phyloP scores from a whole-genome alignment of 2,329 filamentous ascomycete genomes.

The Pseudogymnoascus verrucosus region DNA sequence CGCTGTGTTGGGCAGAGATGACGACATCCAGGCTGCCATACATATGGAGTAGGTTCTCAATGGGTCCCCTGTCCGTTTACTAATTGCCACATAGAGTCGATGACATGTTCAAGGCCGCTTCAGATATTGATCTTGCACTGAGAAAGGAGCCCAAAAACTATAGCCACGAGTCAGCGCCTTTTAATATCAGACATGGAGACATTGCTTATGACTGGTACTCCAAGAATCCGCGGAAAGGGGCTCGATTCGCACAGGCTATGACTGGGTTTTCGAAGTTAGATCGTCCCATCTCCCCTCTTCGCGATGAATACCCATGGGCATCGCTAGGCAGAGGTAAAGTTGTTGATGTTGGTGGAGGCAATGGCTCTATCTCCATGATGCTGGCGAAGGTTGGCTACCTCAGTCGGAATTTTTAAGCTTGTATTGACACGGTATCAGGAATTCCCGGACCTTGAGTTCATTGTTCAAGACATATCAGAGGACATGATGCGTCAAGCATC shows the following conservation, averaged over 20 bases:
- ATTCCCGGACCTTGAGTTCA: slow-evolving; percentile 9
- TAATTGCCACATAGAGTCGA: slow-evolving; percentile 15
- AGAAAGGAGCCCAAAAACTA: slow-evolving; percentile 12
- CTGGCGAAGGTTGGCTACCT: slow-evolving; percentile 22
- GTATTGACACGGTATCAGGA: not conserved
- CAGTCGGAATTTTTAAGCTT: not conserved
- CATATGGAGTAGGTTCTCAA: slow-evolving; percentile 13
- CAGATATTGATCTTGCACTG: slow-evolving; percentile 17
- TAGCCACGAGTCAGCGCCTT: slow-evolving; percentile 16
- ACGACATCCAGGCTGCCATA: slow-evolving; percentile 14
- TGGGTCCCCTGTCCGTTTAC: no score
- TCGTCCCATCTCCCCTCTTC: slow-evolving; percentile 21
- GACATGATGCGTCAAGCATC: slow-evolving; percentile 13
- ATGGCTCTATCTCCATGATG: slow-evolving; percentile 19
- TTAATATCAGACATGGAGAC: slow-evolving; percentile 19
- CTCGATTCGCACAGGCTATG: slow-evolving; percentile 27
- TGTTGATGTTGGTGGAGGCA: slow-evolving; percentile 27
- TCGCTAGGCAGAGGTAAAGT: slow-evolving; percentile 19
- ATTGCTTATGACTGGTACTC: slow-evolving; percentile 25
- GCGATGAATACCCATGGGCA: slow-evolving; percentile 24
- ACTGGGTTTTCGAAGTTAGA: slow-evolving; percentile 23
- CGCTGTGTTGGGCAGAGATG: slow-evolving; percentile 15
- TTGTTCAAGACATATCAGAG: slow-evolving; percentile 9
- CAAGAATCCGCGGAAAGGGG: slow-evolving; percentile 20
- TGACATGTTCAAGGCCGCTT: slow-evolving; percentile 25